Base-by-base conservation (phyloP, 257 asterid genomes). In the Gardenia jasminoides region DNA sequence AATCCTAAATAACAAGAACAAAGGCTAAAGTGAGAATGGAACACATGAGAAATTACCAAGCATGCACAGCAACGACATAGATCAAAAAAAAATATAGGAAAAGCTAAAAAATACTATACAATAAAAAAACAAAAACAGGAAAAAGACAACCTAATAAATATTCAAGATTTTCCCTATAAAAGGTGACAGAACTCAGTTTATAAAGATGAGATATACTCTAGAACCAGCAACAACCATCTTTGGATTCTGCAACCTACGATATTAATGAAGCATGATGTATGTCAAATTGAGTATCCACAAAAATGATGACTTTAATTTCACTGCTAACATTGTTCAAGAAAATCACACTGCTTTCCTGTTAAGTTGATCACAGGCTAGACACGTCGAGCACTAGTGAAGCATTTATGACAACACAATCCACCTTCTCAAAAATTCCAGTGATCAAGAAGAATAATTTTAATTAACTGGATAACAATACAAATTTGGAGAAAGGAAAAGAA, bases 1-100 rank as follows among this genome's bases (percentile, higher is more conserved):
- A 70, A 8, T 24, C 58, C 15, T 70, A 44, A 44, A 26, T 46
- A 70, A 20, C 19, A 3, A 48, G 48, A 30, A 28, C 43, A 6
- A 50, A 61, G 48, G 31, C 76, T 20, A 72, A 72, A 16, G 30
- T 71, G 43, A 72, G 64, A 72, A 50, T 36, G 48, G 44, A 47
- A 20, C 6, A 47, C 43, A 26, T n/a, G 39, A 71, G 24, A 1
- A 20, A 26, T 48, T 6, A 50, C 64, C 26, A 17, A 56, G 9
- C 9, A 17, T 56, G 6, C 0, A 22, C 64, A 56, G 26, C 0
- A 61, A 24, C 12, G 20, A 61, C 2, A 61, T 28, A 72, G 30
- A 31, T 54, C 16, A 15, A 16, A 73, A 44, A 44, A 30, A 44
- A 36, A 52, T 62, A 28, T 24, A 8, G 31, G 31, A 12, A 41